Base-by-base conservation (phyloP, 148 eudicot genomes). In the Gaultheria prostrata region DNA sequence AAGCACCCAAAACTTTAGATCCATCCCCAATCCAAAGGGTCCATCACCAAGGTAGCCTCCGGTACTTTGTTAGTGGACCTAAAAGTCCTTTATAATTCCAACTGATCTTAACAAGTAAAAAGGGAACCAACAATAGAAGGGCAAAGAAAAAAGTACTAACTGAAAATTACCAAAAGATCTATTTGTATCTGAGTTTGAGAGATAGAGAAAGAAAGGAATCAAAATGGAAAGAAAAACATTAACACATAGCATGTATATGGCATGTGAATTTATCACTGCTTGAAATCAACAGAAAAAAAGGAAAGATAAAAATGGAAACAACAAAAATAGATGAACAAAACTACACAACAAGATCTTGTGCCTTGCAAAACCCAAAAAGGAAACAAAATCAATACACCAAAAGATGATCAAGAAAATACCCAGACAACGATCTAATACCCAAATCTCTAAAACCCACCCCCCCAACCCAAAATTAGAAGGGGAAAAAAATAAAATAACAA, bases 331-430 rank as follows among this genome's bases (percentile, higher is more conserved):
- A 71, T 8, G 59, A 70, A 49, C 45, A 49, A 24, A 21, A 51
- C 65, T 50, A 49, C 28, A 49, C 43, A 21, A 51, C 65, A 70
- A 82, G 83, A 82, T 82, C 83, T 71, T 9, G 28, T 30, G 69
- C 43, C 39, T 28, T 49, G 46, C 45, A 20, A 9, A 30, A 49
- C 59, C 61, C 57, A 81, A 81, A 81, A 6, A 30, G 63, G 32
- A 69, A 69, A 49, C 14, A 1, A 49, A 70, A 80, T 48, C 39
- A 80, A 67, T 46, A 59, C 45, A 67, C 24, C 76, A 46, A 80
- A 80, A 65, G 33, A 39, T 13, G 56, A 80, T 45, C 82, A 45
- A 7, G 18, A 28, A 28, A 46, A 57, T 28, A 67, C 83, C 69
- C 53, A 48, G 50, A 30, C 43, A 51, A 30, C 83, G 83, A 82